Percentiles rank a stretch among this genome's conserved stretches.
phyloP scores from a whole-genome alignment of 2,329 filamentous ascomycete species.

The Exophiala mesophila region DNA sequence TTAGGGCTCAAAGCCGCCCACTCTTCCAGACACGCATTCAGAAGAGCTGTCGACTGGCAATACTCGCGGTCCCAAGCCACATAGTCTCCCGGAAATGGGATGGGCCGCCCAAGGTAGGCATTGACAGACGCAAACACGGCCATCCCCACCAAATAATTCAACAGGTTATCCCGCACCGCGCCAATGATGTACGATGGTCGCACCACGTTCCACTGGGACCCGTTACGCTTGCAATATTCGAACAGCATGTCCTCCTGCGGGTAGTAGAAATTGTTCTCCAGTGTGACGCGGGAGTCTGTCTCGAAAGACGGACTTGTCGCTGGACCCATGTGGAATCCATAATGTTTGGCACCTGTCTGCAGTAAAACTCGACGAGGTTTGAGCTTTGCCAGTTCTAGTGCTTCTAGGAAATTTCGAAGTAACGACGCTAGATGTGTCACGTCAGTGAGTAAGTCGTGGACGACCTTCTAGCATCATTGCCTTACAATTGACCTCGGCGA shows the following conservation, averaged over 20 bases:
- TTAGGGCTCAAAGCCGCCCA: constrained; percentile 44
- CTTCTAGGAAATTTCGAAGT: constrained; percentile 45
- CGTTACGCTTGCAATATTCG: constrained; percentile 37
- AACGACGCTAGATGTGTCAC: constrained; percentile 27
- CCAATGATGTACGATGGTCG: constrained; percentile 47
- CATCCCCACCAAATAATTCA: constrained; percentile 46
- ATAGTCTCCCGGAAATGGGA: constrained; percentile 43
- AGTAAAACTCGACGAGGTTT: constrained; percentile 44
- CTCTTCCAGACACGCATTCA: constrained; percentile 47
- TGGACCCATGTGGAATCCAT: constrained; percentile 47
- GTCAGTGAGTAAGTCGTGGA: neutral
- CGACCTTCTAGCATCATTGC: neutral
- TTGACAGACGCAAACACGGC: constrained; percentile 48
- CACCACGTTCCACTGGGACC: constrained; percentile 42
- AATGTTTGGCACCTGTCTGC: constrained; percentile 51
- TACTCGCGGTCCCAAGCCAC: constrained; percentile 38
- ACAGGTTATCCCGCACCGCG: constrained; percentile 45
- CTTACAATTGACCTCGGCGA: constrained; percentile 41
- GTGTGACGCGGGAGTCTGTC: constrained; percentile 38
- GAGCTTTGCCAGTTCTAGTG: constrained; percentile 39
- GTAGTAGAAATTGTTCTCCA: constrained; percentile 53
- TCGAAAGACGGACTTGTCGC: constrained; percentile 42
- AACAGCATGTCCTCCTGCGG: constrained; percentile 47
- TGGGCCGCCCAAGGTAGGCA: constrained; percentile 35
- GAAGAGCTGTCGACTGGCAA: constrained; percentile 32